A percentile compares a stretch with the other conserved stretches of the same genome.
Evolutionary conservation across 1,284 basidiomycete genomes (phyloP).

Genomic region (Microbotryomycetes sp.): DNA sequence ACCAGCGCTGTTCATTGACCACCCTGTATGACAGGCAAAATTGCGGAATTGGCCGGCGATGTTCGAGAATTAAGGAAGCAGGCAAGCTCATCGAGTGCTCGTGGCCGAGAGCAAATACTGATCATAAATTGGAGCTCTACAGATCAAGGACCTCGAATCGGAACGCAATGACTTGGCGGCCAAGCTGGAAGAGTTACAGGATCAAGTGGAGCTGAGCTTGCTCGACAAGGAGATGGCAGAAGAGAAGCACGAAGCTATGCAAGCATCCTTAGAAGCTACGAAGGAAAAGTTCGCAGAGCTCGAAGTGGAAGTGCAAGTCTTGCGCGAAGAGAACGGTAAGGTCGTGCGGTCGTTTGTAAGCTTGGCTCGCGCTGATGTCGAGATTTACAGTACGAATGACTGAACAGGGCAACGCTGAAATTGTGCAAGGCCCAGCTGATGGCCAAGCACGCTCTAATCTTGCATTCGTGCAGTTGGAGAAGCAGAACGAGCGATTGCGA

Average conservation of each 20-base stretch:
- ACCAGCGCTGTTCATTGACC: too few species aligned
- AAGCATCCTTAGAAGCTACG: constrained; percentile 66
- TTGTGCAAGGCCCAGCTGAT: constrained; percentile 46
- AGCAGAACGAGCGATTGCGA: constrained; percentile 90
- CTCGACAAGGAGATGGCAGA: constrained; percentile 97
- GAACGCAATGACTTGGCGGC: background rate
- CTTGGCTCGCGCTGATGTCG: constrained; percentile 44
- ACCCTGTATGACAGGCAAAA: constrained; percentile 31
- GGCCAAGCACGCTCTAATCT: constrained; percentile 57
- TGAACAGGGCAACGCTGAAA: constrained; percentile 43
- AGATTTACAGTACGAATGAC: constrained; percentile 28
- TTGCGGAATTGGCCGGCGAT: constrained; percentile 52
- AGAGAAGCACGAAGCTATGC: constrained; percentile 76
- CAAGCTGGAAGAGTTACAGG: constrained; percentile 20
- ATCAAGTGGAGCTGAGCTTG: constrained; percentile 75
- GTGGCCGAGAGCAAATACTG: constrained; percentile 47
- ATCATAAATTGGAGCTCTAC: background rate
- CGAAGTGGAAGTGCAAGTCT: constrained; percentile 71
- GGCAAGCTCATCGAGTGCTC: constrained; percentile 47
- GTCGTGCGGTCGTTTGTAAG: constrained; percentile 13
- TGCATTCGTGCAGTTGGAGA: constrained; percentile 86
- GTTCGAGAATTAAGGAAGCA: constrained; percentile 60
- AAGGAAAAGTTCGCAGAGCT: constrained; percentile 72
- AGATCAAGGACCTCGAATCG: constrained; percentile 12
- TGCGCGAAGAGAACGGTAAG: constrained; percentile 54